Evolutionary conservation across 345 rosid species (phyloP).

Genomic region (Citrus sp.): DNA sequence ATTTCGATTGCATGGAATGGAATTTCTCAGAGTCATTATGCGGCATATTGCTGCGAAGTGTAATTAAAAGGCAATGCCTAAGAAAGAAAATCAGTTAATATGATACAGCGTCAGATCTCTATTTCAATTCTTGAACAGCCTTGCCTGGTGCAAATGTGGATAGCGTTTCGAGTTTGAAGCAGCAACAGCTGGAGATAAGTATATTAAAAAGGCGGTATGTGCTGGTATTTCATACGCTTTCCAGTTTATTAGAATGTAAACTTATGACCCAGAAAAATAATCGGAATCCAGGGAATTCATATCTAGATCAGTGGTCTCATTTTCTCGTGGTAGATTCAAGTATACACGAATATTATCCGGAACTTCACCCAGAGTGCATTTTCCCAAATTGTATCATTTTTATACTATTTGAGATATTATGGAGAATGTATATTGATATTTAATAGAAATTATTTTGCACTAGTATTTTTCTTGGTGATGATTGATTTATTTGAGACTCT

Average conservation of each 20-base stretch:
- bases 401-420: not conserved
- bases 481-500: too few relatives aligned
- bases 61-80: not conserved
- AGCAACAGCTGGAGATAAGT: not conserved
- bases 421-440: too few relatives aligned
- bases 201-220: not conserved
- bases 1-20: not conserved
- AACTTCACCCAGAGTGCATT: not conserved
- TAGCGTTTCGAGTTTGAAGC: not conserved
- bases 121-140: not conserved
- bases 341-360: not conserved
- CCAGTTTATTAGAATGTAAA: not conserved
- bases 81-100: not conserved
- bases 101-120: not conserved
- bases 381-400: not conserved
- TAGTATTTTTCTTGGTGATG: too few relatives aligned
- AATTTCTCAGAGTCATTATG: not conserved
- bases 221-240: not conserved
- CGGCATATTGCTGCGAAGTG: constrained; percentile 10
- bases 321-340: not conserved
- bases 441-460: too few relatives aligned
- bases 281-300: not conserved
- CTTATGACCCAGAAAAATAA: not conserved
- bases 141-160: not conserved
- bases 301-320: not conserved